Conservation (phyloP, 2,329 filamentous ascomycete genomes). For the Zymoseptoria ardabiliae region DNA sequence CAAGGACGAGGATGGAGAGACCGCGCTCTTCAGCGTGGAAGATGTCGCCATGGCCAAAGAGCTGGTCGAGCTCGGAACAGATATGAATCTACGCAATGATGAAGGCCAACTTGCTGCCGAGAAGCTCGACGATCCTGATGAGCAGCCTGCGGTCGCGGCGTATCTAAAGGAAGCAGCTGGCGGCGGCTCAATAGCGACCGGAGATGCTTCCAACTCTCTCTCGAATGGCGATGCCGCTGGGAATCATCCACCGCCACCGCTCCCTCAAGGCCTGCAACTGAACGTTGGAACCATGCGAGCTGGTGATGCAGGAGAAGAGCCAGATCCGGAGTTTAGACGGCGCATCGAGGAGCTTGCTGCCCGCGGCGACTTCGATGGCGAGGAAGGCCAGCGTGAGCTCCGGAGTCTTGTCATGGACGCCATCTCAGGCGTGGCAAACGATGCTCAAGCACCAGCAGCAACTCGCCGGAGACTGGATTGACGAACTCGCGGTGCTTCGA, state of each 20-base stretch:
- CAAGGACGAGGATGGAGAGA: constrained; percentile 85
- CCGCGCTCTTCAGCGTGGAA: constrained; percentile 89
- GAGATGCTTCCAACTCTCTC: constrained; percentile 21
- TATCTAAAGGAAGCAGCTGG: constrained; percentile 51
- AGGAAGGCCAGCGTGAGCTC: constrained; percentile 71
- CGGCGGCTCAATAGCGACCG: constrained; percentile 18
- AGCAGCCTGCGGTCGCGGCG: constrained; percentile 65
- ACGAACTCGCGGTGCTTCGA: background rate
- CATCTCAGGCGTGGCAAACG: constrained; percentile 56
- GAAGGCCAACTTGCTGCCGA: constrained; percentile 76
- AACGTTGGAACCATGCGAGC: constrained; percentile 65
- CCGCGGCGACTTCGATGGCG: constrained; percentile 73
- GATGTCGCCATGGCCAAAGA: constrained; percentile 68
- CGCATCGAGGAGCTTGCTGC: constrained; percentile 84
- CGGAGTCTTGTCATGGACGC: constrained; percentile 74
- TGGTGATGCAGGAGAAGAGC: constrained; percentile 51
- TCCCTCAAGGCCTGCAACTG: constrained; percentile 70
- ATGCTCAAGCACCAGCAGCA: constrained; percentile 35
- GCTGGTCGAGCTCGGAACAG: constrained; percentile 70
- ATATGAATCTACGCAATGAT: constrained; percentile 57
- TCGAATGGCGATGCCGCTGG: constrained; percentile 18
- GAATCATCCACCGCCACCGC: constrained; percentile 40
- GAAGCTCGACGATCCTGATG: constrained; percentile 70
- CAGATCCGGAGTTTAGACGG: constrained; percentile 74
- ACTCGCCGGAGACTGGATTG: constrained; percentile 14